Evolutionary conservation across 2,329 filamentous ascomycete genomes (phyloP).

Genomic region (Parastagonospora avenae): DNA sequence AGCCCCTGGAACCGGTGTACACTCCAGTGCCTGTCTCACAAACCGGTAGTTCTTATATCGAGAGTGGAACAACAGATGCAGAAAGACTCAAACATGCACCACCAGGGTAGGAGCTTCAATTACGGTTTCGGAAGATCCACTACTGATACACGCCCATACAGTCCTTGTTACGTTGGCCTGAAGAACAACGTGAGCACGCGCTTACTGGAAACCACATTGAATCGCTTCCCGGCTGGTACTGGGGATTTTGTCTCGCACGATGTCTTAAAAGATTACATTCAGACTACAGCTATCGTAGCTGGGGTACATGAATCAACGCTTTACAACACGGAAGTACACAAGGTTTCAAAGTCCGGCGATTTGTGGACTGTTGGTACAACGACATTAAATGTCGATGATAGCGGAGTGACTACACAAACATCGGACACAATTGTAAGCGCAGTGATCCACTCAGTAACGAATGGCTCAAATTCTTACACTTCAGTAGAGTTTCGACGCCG

Average conservation of each 20-base stretch:
- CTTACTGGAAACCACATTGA: slow-evolving; percentile 56
- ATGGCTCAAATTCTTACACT: slow-evolving; percentile 3
- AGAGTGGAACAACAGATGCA: slow-evolving; percentile 11
- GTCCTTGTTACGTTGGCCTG: slow-evolving; percentile 59
- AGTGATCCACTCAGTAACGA: too few species aligned
- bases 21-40: slow-evolving; percentile 37
- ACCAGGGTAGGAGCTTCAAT: slow-evolving; percentile 50
- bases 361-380: slow-evolving; percentile 61
- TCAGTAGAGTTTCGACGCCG: slow-evolving; percentile 52
- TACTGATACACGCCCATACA: slow-evolving; percentile 23
- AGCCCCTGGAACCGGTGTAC: slow-evolving; percentile 56
- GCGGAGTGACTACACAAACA: background rate
- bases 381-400: slow-evolving; percentile 41
- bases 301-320: slow-evolving; percentile 57
- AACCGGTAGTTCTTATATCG: slow-evolving; percentile 22
- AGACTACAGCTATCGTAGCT: slow-evolving; percentile 59
- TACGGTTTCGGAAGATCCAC: background rate
- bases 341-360: slow-evolving; percentile 52
- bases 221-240: slow-evolving; percentile 64
- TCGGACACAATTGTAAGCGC: background rate
- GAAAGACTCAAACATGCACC: slow-evolving; percentile 51
- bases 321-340: slow-evolving; percentile 66
- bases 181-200: slow-evolving; percentile 61
- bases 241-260: slow-evolving; percentile 64
- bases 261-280: slow-evolving; percentile 64